Percentiles rank a stretch among this genome's conserved stretches.
Evolutionary conservation across 1,139 yeast species (phyloP).

Genomic region (Sugiyamaella novakii): DNA sequence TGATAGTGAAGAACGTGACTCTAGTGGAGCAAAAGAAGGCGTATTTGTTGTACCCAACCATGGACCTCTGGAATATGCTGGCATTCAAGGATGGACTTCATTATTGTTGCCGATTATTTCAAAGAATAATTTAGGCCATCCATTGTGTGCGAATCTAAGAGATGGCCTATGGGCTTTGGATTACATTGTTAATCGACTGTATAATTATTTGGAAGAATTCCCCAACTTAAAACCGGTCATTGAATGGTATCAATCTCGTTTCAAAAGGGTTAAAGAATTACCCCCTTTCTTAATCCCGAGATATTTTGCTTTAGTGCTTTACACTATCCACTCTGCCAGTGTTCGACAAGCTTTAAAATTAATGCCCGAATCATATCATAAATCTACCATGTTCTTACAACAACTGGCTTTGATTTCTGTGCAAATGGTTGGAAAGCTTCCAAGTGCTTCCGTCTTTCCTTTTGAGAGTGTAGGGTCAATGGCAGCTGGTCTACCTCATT

Average conservation of each 20-base stretch:
- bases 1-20: slow-evolving; percentile 86
- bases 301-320: slow-evolving; percentile 77
- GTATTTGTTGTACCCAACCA: slow-evolving; percentile 70
- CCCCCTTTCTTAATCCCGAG: slow-evolving; percentile 86
- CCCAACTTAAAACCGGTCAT: slow-evolving; percentile 55
- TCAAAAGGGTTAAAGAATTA: slow-evolving; percentile 62
- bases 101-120: slow-evolving; percentile 64
- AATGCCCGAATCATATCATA: slow-evolving; percentile 57
- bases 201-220: slow-evolving; percentile 52
- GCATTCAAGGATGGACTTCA: slow-evolving; percentile 90
- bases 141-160: slow-evolving; percentile 77
- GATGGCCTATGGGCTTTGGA: slow-evolving; percentile 90
- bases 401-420: slow-evolving; percentile 78
- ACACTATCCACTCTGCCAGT: slow-evolving; percentile 81
- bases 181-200: slow-evolving; percentile 64
- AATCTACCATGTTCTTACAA: slow-evolving; percentile 73
- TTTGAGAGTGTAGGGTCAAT: slow-evolving; percentile 61
- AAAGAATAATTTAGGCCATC: slow-evolving; percentile 78
- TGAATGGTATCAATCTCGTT: slow-evolving; percentile 69
- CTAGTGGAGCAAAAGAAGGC: slow-evolving; percentile 70
- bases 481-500: slow-evolving; percentile 98
- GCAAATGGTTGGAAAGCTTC: slow-evolving; percentile 81
- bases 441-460: slow-evolving; percentile 76
- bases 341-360: slow-evolving; percentile 64
- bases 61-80: slow-evolving; percentile 81